Evolutionary conservation across 1,284 basidiomycete genomes (phyloP), one percentile per base, ranked within the genome.

Genomic region (Mycena sp.): DNA sequence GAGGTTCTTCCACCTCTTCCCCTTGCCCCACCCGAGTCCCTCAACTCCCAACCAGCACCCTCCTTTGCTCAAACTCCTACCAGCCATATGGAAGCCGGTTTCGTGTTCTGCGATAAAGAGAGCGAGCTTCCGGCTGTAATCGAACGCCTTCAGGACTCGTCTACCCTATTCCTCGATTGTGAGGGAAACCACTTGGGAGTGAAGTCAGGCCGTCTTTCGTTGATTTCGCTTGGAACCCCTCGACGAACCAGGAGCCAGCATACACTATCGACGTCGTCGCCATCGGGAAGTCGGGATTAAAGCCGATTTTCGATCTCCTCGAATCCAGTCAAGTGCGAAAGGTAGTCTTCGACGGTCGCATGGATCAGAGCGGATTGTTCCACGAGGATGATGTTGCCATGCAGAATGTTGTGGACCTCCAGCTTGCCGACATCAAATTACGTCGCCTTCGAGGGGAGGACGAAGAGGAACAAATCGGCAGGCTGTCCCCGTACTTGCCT

Each of bases 381-480:
- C 69, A 70, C 25, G 65, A 67, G 26, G 14, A 59, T 28, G 40
- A 30, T 3, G 60, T 69, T 26, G 37, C 58, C n/a, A 48, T 70
- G 30, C 23, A 30, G 16, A 70, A 70, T 40, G 69, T 70, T 12
- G 16, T 71, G 6, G 70, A 71, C 55, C 54, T 71, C 3, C 70
- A 71, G 51, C 37, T 71, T 17, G 70, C 58, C 7, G 70, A 71
- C 37, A 49, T 71, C 25, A 43, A 58, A 29, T 65, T 64, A 2
- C 65, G 68, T 12, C 25, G 9, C 11, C 7, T 49, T 6, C 46
- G 46, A 6, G 26, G 46, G 9, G 49, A 52, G 19, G 32, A 32
- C 5, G 10, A 23, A 12, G 28, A 29, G 29, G 10, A 50, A 21
- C 48, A 50, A 19, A 14, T 32, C 29, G 26, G 4, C 11, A 10